Conservation (phyloP, 2,329 filamentous ascomycete species). For the Aphanoascus verrucosus region DNA sequence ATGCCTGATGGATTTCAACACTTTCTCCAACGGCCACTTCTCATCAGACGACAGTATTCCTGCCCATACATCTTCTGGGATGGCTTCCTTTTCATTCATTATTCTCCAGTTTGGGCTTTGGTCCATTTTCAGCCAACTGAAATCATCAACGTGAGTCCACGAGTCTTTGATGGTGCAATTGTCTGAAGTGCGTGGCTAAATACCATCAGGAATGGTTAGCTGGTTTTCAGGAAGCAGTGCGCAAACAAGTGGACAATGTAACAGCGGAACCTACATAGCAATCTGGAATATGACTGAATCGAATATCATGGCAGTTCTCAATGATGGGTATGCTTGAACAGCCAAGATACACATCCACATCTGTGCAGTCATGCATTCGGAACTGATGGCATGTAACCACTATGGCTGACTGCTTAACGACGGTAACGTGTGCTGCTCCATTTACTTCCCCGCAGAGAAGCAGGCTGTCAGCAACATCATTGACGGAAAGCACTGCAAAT, state of each 20-base stretch:
- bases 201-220: neutral
- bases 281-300: conserved; percentile 65
- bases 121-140: conserved; percentile 87
- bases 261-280: conserved; percentile 49
- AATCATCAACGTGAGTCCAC: conserved; percentile 90
- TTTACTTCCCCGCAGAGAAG: conserved; percentile 67
- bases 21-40: conserved; percentile 53
- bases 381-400: conserved; percentile 78
- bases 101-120: conserved; percentile 81
- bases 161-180: conserved; percentile 45
- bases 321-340: conserved; percentile 83
- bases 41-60: conserved; percentile 55
- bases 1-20: conserved; percentile 40
- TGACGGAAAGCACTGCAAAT: conserved; percentile 61
- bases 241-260: neutral
- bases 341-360: conserved; percentile 74
- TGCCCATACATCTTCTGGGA: conserved; percentile 57
- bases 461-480: conserved; percentile 58
- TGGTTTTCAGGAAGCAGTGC: neutral
- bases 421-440: conserved; percentile 75
- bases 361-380: conserved; percentile 74
- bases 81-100: conserved; percentile 49
- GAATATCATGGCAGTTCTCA: conserved; percentile 68
- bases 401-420: conserved; percentile 59
- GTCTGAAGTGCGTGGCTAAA: conserved; percentile 25